Percentiles rank a stretch among this genome's conserved stretches.
These are phyloP conservation scores for Thecaphora frezii DNA, from an alignment of 1,284 basidiomycete genomes.

Conservation along the genomic window DNA sequence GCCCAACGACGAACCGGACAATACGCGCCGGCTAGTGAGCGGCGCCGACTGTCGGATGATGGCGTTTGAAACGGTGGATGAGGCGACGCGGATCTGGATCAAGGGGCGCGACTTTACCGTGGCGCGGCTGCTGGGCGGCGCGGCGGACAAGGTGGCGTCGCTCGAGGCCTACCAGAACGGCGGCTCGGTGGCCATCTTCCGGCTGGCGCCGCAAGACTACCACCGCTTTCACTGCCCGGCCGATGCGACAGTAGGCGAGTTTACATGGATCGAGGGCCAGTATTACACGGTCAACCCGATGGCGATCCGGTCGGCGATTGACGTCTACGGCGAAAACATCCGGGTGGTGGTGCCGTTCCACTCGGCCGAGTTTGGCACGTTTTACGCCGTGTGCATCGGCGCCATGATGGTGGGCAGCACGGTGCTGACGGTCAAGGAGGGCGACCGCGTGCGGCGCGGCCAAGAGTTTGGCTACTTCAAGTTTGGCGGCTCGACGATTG, in stretches of 20 bases:
- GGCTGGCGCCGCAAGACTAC: conserved; percentile 81
- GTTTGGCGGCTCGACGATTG: conserved; percentile 54
- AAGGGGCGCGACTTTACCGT: conserved; percentile 92
- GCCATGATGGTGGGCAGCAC: conserved; percentile 69
- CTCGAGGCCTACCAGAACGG: conserved; percentile 75
- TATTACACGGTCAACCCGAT: conserved; percentile 68
- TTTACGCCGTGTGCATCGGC: conserved; percentile 54
- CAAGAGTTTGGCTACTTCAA: conserved; percentile 75
- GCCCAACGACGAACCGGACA: conserved; percentile 72
- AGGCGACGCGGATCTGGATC: conserved; percentile 91
- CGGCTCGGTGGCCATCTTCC: conserved; percentile 71
- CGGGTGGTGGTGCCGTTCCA: conserved; percentile 62
- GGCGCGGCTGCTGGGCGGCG: conserved; percentile 71
- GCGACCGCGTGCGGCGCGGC: conserved; percentile 75
- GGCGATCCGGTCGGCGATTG: conserved; percentile 75
- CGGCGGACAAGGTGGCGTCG: conserved; percentile 31
- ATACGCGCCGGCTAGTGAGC: conserved; percentile 77
- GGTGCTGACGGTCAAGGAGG: conserved; percentile 79
- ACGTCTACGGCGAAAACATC: conserved; percentile 91
- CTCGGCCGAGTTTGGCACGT: conserved; percentile 44
- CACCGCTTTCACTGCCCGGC: conserved; percentile 94
- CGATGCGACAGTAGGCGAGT: conserved; percentile 68
- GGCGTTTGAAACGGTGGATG: conserved; percentile 80
- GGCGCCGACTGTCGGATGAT: conserved; percentile 92
- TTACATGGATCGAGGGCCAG: conserved; percentile 62